Base-by-base conservation (phyloP, 106 monocot species). In the Dendrobium catenatum region DNA sequence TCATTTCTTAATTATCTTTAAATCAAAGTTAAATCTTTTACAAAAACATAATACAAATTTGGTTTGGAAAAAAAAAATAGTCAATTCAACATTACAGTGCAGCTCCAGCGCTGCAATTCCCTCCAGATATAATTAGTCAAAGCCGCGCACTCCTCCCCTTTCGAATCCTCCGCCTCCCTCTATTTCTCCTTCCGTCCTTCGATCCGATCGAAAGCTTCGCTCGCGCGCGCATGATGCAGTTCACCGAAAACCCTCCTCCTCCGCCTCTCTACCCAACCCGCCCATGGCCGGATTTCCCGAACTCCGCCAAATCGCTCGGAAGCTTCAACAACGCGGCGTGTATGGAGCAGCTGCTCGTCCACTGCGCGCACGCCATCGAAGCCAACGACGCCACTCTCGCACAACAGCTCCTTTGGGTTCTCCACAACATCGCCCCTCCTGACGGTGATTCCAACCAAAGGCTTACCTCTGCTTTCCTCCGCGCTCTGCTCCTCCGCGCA, bases 361-460 rank as follows among this genome's bases (percentile, higher is more conserved):
- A 89, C 85, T 92, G 92, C 84, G 87, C 89, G 10, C 42, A 67
- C 48, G 89, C 92, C 16, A 79, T 92, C 16, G 92, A 92, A 79
- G 18, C 70, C 61, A 88, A 84, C 56, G 92, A 92, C 78, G 80
- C 78, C 1, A 89, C 92, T 43, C 51, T 86, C 10, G 92, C 89
- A 0, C 89, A 92, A 70, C 92, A 92, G 72, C 80, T 89, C 58
- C 86, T 92, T 81, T 92, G 92, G 92, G 92, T 89, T 1, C 92
- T 92, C 80, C 87, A 89, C 80, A 92, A 89, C 89, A 72, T 86
- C 41, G 89, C 92, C 66, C 79, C 84, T 48, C 18, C 83, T 4
- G 31, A 84, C 20, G 92, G 89, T 0, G 92, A 88, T 51, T 80
- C 87, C 66, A 87, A 86, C 84, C 92, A 89, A 64, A 41, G 92